phyloP scores from a whole-genome alignment of 345 rosid genomes.

The Sonneratia alba region DNA sequence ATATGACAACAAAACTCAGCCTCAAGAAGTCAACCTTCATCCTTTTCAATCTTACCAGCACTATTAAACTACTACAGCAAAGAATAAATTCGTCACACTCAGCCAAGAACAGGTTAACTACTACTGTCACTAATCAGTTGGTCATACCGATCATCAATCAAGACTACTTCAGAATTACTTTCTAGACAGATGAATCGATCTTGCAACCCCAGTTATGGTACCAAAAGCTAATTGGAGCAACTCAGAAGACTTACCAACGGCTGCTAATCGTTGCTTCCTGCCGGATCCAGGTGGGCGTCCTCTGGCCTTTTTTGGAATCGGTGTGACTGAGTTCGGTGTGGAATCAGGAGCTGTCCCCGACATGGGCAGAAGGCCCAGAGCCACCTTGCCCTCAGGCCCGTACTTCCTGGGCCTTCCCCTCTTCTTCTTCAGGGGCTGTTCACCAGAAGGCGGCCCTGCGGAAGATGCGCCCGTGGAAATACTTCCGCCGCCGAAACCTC shows the following conservation, averaged over 20 bases:
- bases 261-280: constrained; percentile 87
- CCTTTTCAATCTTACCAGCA: background rate
- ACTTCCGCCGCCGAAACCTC: background rate
- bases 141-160: background rate
- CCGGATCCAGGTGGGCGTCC: constrained; percentile 99
- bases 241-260: constrained; percentile 52
- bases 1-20: background rate
- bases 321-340: constrained; percentile 44
- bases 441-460: background rate
- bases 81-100: background rate
- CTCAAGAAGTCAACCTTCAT: background rate
- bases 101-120: background rate
- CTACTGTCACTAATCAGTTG: background rate
- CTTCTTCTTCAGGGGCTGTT: constrained; percentile 71
- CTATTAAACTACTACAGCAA: background rate
- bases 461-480: background rate
- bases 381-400: constrained; percentile 75
- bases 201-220: background rate
- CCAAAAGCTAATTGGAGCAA: background rate
- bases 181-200: background rate
- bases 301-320: constrained; percentile 44
- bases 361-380: constrained; percentile 72
- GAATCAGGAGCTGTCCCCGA: constrained; percentile 45
- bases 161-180: background rate
- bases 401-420: constrained; percentile 96